Percentiles rank a stretch among this genome's conserved stretches.
These are phyloP conservation scores for Hypoxylon sp. DNA, from an alignment of 2,329 filamentous ascomycete genomes.

Conservation along the genomic window DNA sequence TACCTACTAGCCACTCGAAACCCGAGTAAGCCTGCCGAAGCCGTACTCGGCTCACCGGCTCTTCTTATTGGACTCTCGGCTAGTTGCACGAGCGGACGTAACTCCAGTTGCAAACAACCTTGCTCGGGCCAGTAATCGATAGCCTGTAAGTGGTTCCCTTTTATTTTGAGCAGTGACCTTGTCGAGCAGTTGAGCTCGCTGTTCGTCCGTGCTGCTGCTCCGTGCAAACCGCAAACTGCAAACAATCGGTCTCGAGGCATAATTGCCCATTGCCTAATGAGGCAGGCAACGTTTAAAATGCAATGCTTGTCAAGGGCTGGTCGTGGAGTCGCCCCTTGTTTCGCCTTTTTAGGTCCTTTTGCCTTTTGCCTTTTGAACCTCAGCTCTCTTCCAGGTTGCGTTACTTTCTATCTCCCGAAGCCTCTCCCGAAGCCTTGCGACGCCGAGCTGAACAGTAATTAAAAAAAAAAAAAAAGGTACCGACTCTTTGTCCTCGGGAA, in stretches of 20 bases:
- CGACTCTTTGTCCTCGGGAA: slow-evolving; percentile 26
- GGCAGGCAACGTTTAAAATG: slow-evolving; percentile 22
- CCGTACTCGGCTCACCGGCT: slow-evolving; percentile 19
- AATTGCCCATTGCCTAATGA: slow-evolving; percentile 26
- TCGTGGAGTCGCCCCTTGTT: slow-evolving; percentile 18
- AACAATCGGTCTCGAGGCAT: slow-evolving; percentile 12
- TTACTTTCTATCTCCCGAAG: slow-evolving; percentile 8
- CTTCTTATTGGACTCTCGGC: slow-evolving; percentile 27
- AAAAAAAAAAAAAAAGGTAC: slow-evolving; percentile 14
- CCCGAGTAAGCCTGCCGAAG: slow-evolving; percentile 11
- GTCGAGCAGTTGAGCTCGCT: too few species aligned
- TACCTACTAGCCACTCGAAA: not conserved
- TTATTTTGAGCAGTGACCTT: too few species aligned
- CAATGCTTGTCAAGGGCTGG: slow-evolving; percentile 3
- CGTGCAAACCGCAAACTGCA: slow-evolving; percentile 29
- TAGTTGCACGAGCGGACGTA: slow-evolving; percentile 23
- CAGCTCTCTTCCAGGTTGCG: slow-evolving; percentile 32
- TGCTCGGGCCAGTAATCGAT: slow-evolving; percentile 12
- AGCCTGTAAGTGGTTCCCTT: not conserved
- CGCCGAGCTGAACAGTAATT: slow-evolving; percentile 36
- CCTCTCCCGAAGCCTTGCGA: slow-evolving; percentile 31
- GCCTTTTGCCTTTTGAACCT: slow-evolving; percentile 12
- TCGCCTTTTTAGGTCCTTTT: not conserved
- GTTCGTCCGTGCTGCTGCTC: slow-evolving; percentile 1
- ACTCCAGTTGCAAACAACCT: slow-evolving; percentile 23